Conservation (phyloP, 495 filamentous ascomycete genomes). For the Penicillium macrosclerotiorum region DNA sequence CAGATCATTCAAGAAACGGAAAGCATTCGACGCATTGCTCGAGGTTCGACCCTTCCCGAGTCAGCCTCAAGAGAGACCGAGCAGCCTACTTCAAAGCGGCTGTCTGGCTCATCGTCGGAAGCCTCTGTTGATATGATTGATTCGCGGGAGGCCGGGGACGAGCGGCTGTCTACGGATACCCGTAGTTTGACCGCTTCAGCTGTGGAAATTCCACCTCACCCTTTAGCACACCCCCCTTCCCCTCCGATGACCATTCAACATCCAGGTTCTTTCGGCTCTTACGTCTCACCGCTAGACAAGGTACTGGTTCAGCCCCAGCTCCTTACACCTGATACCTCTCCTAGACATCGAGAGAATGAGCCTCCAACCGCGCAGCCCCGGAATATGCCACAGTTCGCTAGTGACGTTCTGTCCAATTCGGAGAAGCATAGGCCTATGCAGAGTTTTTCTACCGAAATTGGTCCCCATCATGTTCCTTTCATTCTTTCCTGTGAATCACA, state of each 20-base stretch:
- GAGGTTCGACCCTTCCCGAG: slow-evolving; percentile 43
- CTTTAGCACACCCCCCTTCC: slow-evolving; percentile 70
- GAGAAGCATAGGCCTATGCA: slow-evolving; percentile 25
- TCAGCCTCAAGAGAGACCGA: slow-evolving; percentile 15
- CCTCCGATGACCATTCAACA: slow-evolving; percentile 74
- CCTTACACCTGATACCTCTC: slow-evolving; percentile 52
- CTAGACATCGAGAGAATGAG: slow-evolving; percentile 25
- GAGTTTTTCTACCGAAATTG: slow-evolving; percentile 6
- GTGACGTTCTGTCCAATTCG: slow-evolving; percentile 37
- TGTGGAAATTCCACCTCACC: slow-evolving; percentile 60
- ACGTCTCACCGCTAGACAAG: slow-evolving; percentile 37
- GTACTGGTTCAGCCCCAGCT: slow-evolving; percentile 43
- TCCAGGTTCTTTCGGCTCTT: slow-evolving; percentile 46
- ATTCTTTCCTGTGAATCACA: slow-evolving; percentile 89
- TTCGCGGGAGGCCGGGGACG: slow-evolving; percentile 41
- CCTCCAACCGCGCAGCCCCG: slow-evolving; percentile 16
- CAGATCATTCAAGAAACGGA: slow-evolving; percentile 59
- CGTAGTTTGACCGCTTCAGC: slow-evolving; percentile 40
- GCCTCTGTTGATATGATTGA: slow-evolving; percentile 67
- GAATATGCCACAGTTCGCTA: slow-evolving; percentile 35
- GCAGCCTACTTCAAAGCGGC: slow-evolving; percentile 24
- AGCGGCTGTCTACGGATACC: slow-evolving; percentile 31
- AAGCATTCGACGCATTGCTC: slow-evolving; percentile 52
- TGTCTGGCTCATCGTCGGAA: slow-evolving; percentile 79
- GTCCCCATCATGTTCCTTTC: slow-evolving; percentile 76